Evolutionary conservation across 352 stramenopile genomes (phyloP).

Genomic region (Phytophthora europaea): DNA sequence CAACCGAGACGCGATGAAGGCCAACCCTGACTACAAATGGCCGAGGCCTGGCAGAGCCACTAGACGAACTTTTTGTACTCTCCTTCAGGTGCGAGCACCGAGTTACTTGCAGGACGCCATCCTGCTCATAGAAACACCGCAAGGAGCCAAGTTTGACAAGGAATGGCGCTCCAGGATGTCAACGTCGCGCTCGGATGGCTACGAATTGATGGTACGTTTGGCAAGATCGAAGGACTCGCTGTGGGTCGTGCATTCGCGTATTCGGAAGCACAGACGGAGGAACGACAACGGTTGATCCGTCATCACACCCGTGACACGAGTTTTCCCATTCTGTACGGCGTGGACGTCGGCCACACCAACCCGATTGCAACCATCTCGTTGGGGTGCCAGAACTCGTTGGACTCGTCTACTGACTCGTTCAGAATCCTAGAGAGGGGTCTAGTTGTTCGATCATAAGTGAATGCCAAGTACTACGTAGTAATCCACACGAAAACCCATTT

Average conservation of each 20-base stretch:
- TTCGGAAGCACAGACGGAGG: constrained; percentile 42
- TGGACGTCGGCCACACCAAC: constrained; percentile 71
- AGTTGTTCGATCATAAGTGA: background rate
- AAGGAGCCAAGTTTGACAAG: constrained; percentile 62
- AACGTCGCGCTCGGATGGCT: constrained; percentile 62
- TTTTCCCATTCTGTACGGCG: constrained; percentile 72
- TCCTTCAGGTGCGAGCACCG: constrained; percentile 64
- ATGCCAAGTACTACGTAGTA: too few species aligned
- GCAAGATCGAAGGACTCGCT: constrained; percentile 58
- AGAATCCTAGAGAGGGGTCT: constrained; percentile 46
- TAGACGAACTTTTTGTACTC: constrained; percentile 50
- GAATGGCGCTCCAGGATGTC: constrained; percentile 56
- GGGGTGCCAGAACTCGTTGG: constrained; percentile 49
- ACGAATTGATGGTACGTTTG: constrained; percentile 57
- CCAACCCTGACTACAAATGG: constrained; percentile 58
- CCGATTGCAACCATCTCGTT: constrained; percentile 64
- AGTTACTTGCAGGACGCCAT: constrained; percentile 53
- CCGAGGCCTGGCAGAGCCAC: constrained; percentile 43
- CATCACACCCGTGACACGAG: constrained; percentile 59
- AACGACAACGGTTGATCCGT: constrained; percentile 57
- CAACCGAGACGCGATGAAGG: constrained; percentile 51
- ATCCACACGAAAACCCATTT: too few species aligned
- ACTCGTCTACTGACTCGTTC: constrained; percentile 45
- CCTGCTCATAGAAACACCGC: constrained; percentile 64
- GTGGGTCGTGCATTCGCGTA: constrained; percentile 64